A percentile compares a stretch with the other conserved stretches of the same genome.
Conservation (phyloP, 345 rosid genomes). For the Erodium maritimum region DNA sequence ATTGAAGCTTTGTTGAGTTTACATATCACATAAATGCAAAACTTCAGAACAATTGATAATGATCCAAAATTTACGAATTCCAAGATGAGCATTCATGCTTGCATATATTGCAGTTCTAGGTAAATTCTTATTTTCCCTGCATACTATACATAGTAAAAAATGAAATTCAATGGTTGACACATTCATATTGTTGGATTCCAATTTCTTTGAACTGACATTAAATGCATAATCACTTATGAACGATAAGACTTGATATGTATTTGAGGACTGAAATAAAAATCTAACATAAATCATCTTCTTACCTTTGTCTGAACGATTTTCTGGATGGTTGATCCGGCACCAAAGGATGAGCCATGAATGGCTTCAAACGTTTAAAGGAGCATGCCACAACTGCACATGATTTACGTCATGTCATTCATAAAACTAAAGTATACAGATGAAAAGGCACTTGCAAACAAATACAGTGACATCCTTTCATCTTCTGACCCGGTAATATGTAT, state of each 20-base stretch:
- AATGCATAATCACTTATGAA: neutral
- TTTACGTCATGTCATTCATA: neutral
- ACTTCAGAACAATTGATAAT: no score
- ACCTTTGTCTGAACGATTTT: conserved; percentile 62
- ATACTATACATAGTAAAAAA: no score
- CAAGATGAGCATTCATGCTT: no score
- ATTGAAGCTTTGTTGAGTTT: no score
- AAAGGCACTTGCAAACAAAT: conserved; percentile 2
- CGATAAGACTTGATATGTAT: no score
- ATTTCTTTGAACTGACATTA: neutral
- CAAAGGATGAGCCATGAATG: conserved; percentile 52
- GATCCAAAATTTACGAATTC: no score
- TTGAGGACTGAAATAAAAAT: neutral
- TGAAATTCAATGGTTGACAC: neutral
- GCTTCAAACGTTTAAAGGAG: conserved; percentile 82
- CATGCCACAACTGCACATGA: conserved; percentile 59
- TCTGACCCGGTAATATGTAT: conserved; percentile 76
- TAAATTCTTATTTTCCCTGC: no score
- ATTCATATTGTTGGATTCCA: neutral
- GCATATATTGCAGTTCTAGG: no score
- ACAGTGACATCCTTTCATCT: conserved; percentile 4
- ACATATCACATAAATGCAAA: no score
- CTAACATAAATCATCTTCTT: neutral
- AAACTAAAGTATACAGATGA: neutral
- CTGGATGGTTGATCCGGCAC: conserved; percentile 89